Conservation (phyloP, 2,329 filamentous ascomycete genomes). For the Claviceps capensis region DNA sequence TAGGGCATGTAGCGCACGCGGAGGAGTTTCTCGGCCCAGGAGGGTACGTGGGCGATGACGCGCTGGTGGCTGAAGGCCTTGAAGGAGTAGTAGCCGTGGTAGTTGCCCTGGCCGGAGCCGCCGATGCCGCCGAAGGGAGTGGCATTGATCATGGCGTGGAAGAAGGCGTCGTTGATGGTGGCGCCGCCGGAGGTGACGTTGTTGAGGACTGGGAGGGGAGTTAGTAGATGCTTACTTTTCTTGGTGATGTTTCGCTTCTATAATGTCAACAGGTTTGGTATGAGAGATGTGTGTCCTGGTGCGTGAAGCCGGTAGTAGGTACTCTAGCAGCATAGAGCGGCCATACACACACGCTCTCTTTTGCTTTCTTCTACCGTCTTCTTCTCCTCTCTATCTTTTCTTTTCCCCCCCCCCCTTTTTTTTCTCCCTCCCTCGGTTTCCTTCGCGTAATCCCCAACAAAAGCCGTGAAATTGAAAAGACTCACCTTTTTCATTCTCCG, state of each 20-base stretch:
- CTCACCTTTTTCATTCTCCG: conserved; percentile 61
- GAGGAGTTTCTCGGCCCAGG: conserved; percentile 36
- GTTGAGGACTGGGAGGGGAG: conserved; percentile 15
- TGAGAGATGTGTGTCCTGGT: too few relatives aligned
- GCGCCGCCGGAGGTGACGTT: conserved; percentile 34
- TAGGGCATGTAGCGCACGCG: conserved; percentile 57
- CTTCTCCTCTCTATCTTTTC: too few relatives aligned
- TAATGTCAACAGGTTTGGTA: too few relatives aligned
- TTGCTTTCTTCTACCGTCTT: too few relatives aligned
- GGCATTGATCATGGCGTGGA: conserved; percentile 27
- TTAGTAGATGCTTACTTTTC: too few relatives aligned
- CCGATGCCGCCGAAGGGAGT: conserved; percentile 38
- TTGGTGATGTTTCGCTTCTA: too few relatives aligned
- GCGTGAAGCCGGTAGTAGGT: too few relatives aligned
- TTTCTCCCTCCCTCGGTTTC: too few relatives aligned
- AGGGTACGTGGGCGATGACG: conserved; percentile 21
- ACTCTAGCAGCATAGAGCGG: too few relatives aligned
- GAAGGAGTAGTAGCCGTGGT: conserved; percentile 36
- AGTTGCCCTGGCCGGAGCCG: conserved; percentile 31
- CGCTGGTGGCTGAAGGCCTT: conserved; percentile 27
- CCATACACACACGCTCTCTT: too few relatives aligned
- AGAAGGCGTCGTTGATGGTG: conserved; percentile 33
- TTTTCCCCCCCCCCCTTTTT: too few relatives aligned
- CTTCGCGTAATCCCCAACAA: too few relatives aligned
- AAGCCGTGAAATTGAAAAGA: not conserved